Percentiles rank a stretch among this genome's conserved stretches.
Evolutionary conservation across 2,329 filamentous ascomycete species (phyloP).

Genomic region (Neofusicoccum umdonicola): DNA sequence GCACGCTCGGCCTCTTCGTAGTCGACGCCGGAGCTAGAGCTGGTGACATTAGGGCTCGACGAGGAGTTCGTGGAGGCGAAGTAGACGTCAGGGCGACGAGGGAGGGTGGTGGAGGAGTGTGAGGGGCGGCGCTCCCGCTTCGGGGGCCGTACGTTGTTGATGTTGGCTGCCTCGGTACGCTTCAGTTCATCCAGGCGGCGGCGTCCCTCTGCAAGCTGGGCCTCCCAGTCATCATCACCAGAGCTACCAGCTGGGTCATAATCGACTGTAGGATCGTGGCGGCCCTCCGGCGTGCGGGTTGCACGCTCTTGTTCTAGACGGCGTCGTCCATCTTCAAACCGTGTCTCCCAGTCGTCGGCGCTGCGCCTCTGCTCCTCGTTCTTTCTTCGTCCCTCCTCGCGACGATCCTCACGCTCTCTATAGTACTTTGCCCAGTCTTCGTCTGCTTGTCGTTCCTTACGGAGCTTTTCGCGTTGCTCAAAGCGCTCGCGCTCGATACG

Average conservation of each 20-base stretch:
- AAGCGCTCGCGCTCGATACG: slow-evolving; percentile 1
- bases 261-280: not conserved
- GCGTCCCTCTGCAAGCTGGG: not conserved
- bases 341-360: slow-evolving; percentile 2
- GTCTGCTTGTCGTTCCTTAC: not conserved
- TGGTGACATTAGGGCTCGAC: not conserved
- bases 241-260: not conserved
- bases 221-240: not conserved
- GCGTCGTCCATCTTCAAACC: not conserved
- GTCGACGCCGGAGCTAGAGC: not conserved
- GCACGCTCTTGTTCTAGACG: not conserved
- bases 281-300: not conserved
- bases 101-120: not conserved
- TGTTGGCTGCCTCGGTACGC: not conserved
- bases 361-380: not conserved
- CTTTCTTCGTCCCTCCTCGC: not conserved
- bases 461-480: not conserved
- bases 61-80: not conserved
- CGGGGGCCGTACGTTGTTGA: not conserved
- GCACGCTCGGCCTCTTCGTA: not conserved
- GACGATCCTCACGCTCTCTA: not conserved
- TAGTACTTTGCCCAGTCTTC: not conserved
- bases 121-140: not conserved
- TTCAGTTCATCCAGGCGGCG: not conserved
- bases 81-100: not conserved